Conservation (phyloP, 305 asterid genomes). For the Solanum hybrid region DNA sequence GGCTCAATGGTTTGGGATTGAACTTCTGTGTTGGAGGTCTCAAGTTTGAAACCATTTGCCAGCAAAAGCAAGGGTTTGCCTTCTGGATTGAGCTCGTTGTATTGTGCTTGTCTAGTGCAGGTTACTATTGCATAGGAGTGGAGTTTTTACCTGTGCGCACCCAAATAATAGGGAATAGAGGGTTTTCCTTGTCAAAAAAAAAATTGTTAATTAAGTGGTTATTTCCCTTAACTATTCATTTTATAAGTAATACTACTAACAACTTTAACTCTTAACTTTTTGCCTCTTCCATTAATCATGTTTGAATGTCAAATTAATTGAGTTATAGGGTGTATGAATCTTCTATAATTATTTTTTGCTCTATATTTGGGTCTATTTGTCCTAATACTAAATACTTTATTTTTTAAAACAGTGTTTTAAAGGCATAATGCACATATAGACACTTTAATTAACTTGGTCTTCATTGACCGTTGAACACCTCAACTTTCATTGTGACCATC, state of each 20-base stretch:
- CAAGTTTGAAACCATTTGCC: neutral
- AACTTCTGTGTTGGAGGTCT: neutral
- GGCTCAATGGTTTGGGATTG: neutral
- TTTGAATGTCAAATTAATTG: neutral
- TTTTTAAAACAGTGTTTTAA: neutral
- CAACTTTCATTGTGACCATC: neutral
- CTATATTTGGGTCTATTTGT: neutral
- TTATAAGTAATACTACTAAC: neutral
- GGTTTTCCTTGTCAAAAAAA: neutral
- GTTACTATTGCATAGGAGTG: neutral
- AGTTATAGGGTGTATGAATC: neutral
- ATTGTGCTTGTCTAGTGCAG: neutral
- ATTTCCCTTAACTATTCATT: neutral
- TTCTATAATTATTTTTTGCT: neutral
- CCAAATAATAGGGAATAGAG: too few species aligned
- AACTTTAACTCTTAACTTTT: neutral
- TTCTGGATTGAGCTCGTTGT: fast-evolving
- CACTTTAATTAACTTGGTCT: neutral
- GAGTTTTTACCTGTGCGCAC: fast-evolving
- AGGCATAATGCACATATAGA: neutral
- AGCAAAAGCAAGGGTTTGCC: neutral
- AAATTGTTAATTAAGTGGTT: neutral
- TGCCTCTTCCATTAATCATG: neutral
- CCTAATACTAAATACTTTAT: neutral
- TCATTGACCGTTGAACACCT: neutral